These are phyloP conservation scores for Limtongia smithiae DNA, from an alignment of 805 yeast species.

Conservation along the genomic window DNA sequence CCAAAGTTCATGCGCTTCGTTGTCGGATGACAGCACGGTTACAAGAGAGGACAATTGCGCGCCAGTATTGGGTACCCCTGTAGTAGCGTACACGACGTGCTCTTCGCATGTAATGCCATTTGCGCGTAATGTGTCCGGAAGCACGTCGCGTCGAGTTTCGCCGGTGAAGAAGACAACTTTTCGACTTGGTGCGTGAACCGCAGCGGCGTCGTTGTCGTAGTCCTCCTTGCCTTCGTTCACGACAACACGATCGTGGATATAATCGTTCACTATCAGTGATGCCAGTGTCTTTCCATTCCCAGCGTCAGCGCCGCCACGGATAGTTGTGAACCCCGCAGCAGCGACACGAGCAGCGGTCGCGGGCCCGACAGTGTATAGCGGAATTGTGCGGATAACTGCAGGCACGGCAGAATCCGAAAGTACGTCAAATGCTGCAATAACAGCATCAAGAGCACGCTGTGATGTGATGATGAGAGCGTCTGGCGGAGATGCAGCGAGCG, in stretches of 20 bases:
- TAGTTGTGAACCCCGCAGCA: constrained; percentile 60
- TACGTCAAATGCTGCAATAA: constrained; percentile 42
- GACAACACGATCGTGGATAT: neutral
- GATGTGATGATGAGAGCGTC: constrained; percentile 72
- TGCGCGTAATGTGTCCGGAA: constrained; percentile 56
- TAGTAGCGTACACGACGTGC: constrained; percentile 27
- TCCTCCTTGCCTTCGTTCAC: too few species aligned
- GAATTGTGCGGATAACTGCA: constrained; percentile 27
- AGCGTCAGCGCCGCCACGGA: constrained; percentile 69
- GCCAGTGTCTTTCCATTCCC: constrained; percentile 78
- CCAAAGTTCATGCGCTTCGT: constrained; percentile 45
- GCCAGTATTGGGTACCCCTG: constrained; percentile 37
- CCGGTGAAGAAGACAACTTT: constrained; percentile 72
- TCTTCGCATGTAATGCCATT: constrained; percentile 18
- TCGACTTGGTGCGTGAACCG: too few species aligned
- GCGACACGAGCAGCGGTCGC: constrained; percentile 64
- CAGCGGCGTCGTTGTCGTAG: too few species aligned
- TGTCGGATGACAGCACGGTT: constrained; percentile 30
- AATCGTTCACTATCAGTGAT: constrained; percentile 48
- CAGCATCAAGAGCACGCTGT: constrained; percentile 85
- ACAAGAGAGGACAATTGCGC: constrained; percentile 36
- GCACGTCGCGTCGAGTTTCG: constrained; percentile 72
- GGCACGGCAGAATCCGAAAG: constrained; percentile 35
- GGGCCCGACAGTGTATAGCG: constrained; percentile 87
- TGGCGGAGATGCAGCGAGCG: constrained; percentile 37